Evolutionary conservation across 2,329 filamentous ascomycete species (phyloP).

Genomic region (Fonsecaea multimorphosa): DNA sequence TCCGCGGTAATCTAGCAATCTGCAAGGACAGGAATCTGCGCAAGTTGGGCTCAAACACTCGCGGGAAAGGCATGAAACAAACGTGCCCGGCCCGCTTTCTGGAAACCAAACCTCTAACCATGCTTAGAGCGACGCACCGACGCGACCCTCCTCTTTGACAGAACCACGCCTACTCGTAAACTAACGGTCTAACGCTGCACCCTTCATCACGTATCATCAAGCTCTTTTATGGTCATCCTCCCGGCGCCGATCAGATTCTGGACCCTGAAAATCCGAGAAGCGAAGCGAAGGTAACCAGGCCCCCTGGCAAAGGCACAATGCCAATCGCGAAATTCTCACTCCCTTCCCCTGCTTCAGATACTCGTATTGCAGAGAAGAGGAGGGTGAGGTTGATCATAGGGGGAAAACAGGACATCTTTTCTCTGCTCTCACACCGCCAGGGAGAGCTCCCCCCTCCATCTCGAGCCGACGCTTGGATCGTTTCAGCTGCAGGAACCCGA

Average conservation of each 20-base stretch:
- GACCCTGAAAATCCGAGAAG: slow-evolving; percentile 28
- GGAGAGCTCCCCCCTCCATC: background rate
- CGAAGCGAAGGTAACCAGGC: slow-evolving; percentile 16
- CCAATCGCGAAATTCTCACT: slow-evolving; percentile 5
- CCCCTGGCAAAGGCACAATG: slow-evolving; percentile 2
- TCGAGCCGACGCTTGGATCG: slow-evolving; percentile 18
- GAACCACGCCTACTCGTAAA: slow-evolving; percentile 13
- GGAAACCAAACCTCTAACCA: slow-evolving; percentile 2
- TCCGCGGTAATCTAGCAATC: background rate
- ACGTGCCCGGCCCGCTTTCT: slow-evolving; percentile 9
- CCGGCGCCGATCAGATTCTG: slow-evolving; percentile 24
- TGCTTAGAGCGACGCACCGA: background rate
- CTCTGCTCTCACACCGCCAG: background rate
- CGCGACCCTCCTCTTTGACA: slow-evolving; percentile 4
- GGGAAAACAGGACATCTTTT: background rate
- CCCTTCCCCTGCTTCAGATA: slow-evolving; percentile 24
- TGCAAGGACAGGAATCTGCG: background rate
- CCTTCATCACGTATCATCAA: background rate
- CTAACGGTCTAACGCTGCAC: slow-evolving; percentile 6
- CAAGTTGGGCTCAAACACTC: slow-evolving; percentile 17
- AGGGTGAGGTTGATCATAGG: background rate
- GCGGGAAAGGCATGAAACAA: slow-evolving; percentile 26
- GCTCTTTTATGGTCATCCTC: background rate
- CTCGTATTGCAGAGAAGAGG: slow-evolving; percentile 1
- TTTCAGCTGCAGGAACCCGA: slow-evolving; percentile 35